Evolutionary conservation across 768 basidiomycete genomes (phyloP), one percentile per base, ranked within the genome.

Genomic region (Lactarius sanguifluus): DNA sequence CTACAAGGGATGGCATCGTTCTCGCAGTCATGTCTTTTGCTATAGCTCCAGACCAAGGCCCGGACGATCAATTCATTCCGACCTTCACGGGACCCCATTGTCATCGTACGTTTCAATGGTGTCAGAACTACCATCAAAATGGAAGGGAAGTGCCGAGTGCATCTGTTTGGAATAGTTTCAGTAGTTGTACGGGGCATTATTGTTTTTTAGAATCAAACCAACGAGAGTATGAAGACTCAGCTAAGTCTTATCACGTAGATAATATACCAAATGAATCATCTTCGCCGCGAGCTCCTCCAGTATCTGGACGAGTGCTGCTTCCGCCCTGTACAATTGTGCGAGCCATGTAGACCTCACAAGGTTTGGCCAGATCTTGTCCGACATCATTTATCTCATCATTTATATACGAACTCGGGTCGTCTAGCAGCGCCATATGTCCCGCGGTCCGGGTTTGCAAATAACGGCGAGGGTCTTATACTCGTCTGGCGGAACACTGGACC

Each of bases 391-490:
- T 34, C 34, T 34, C 9, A 34, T 90, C 88, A 76, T 74, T 89
- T 93, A 45, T 94, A 94, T 8, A 84, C 87, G 72, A 93, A 98
- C 63, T 13, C 36, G 36, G 85, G 79, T 41, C 87, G 62, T 98
- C 95, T 16, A 98, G 82, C 57, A 99, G 78, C 6, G 94, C 96
- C 90, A 99, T 96, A 36, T 97, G 89, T 93, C 1, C 94, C 95
- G 54, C 97, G 85, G 76, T 99, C 97, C 0, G 95, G 91, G 70
- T 89, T 96, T 2, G 89, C 84, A 71, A 83, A 98, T 43, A 98
- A 81, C 75, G 16, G 98, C 85, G 5, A 84, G 72, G 43, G 81
- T 82, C 2, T 81, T 73, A 72, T 95, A 96, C 58, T 95, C 88
- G 23, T 86, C 83, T 1, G 86, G 82, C 0, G 90, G 77, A 0